These are phyloP conservation scores for Sporothrix globosa DNA, from an alignment of 2,329 filamentous ascomycete species.

Conservation along the genomic window DNA sequence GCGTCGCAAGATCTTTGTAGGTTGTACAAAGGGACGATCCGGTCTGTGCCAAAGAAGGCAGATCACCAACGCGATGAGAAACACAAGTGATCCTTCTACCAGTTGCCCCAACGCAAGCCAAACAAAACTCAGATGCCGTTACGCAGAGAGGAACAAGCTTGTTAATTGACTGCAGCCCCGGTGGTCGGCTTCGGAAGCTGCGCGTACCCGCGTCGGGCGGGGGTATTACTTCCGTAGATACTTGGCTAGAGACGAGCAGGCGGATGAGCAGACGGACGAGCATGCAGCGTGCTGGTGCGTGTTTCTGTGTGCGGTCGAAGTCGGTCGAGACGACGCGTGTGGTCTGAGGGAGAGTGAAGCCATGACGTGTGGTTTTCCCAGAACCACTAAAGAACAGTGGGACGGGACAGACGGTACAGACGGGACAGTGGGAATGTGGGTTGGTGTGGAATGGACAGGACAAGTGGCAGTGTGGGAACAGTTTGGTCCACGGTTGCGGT, in stretches of 20 bases:
- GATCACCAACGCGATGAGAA: background rate
- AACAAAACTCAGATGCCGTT: background rate
- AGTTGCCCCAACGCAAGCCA: background rate
- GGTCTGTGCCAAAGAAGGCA: constrained; percentile 5
- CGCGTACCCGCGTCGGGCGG: background rate
- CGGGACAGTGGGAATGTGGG: background rate
- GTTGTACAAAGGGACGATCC: background rate
- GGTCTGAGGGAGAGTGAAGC: background rate
- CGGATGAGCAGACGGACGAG: background rate
- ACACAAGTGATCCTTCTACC: background rate
- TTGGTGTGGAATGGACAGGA: background rate
- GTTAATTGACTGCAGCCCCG: constrained; percentile 1
- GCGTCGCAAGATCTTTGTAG: background rate
- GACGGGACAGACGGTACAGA: background rate
- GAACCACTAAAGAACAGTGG: background rate
- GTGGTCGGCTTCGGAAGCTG: constrained; percentile 19
- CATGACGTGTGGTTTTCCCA: constrained; percentile 23
- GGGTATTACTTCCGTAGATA: no score
- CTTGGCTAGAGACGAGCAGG: constrained; percentile 10
- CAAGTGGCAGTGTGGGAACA: constrained; percentile 11
- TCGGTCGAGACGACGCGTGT: constrained; percentile 4
- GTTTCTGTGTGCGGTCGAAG: background rate
- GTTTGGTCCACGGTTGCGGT: constrained; percentile 2
- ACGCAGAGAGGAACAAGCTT: background rate
- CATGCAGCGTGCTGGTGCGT: constrained; percentile 5